Base-by-base conservation (phyloP, 306 rosid species). In the Chamaecrista fasciculata region DNA sequence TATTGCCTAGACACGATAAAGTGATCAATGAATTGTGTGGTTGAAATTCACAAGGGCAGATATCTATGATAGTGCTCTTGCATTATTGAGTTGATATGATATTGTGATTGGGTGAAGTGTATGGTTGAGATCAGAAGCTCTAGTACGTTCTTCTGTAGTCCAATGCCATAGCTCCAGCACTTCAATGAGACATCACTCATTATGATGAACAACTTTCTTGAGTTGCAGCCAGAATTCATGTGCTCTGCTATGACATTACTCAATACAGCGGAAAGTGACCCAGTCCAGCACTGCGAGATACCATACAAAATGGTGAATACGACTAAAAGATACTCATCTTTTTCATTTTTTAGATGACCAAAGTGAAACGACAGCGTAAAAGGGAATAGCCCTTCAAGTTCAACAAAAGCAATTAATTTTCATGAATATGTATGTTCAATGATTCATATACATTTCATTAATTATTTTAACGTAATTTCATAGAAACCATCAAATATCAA, bases 101-200 rank as follows among this genome's bases (percentile, higher is more conserved):
- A 6, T 18, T 36, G 37, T 63, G 69, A 37, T 60, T 2, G 57
- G 71, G 26, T 59, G 25, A 52, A 29, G 67, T 79, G 57, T 63
- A 47, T 28, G 80, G 83, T 74, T 40, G 21, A 74, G 43, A 69
- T 39, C 24, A 62, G 12, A 74, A 48, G n/a, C n/a, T n/a, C n/a
- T n/a, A n/a, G n/a, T n/a, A n/a, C n/a, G n/a, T n/a, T 34, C 1
- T 55, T 50, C 44, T 76, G 20, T 62, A 10, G 46, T 70, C 65
- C 65, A 44, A 49, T 10, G 1, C 57, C 34, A 26, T 49, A 36
- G 2, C 33, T 18, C 44, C 63, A 11, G 64, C 68, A 11, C 14
- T 62, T 12, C 4, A 29, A 65, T 18, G 61, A 21, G 48, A 73
- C 37, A 3, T 5, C 37, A 10, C 4, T 15, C 15, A 11, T 28